Percentiles rank a stretch among this genome's conserved stretches.
phyloP scores from a whole-genome alignment of 2,329 filamentous ascomycete species.

The Colletotrichum tanaceti region DNA sequence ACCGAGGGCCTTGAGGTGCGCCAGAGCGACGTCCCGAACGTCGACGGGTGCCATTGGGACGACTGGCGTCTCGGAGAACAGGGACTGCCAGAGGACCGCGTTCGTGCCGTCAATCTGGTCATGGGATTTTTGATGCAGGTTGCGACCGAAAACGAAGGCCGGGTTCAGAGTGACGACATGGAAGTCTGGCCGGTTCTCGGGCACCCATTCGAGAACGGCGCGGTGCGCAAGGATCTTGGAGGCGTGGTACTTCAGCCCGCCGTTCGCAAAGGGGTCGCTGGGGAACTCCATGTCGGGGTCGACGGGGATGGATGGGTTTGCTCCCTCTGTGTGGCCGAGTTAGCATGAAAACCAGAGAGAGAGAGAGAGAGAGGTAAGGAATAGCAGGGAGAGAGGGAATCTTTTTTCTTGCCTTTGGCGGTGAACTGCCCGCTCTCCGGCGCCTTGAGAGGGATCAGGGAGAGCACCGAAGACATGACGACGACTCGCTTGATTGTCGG shows the following conservation, averaged over 20 bases:
- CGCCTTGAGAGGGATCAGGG: background rate
- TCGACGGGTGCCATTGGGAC: slow-evolving; percentile 1
- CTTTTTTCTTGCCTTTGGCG: background rate
- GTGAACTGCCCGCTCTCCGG: background rate
- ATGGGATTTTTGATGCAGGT: slow-evolving; percentile 8
- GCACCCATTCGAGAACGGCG: slow-evolving; percentile 11
- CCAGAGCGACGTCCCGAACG: slow-evolving; percentile 25
- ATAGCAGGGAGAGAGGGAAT: accelerated
- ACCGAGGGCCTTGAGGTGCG: background rate
- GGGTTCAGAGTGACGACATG: slow-evolving; percentile 23
- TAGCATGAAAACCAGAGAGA: background rate
- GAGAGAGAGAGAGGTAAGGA: too few relatives aligned
- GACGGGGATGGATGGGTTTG: background rate
- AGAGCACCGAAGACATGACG: slow-evolving; percentile 14
- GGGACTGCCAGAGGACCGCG: background rate
- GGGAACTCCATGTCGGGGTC: slow-evolving; percentile 17
- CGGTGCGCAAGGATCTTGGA: slow-evolving; percentile 33
- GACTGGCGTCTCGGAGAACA: background rate
- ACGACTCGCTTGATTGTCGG: slow-evolving; percentile 7
- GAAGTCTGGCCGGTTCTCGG: slow-evolving; percentile 2
- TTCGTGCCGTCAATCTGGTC: slow-evolving; percentile 12
- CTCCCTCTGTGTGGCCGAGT: background rate
- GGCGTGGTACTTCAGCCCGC: slow-evolving; percentile 9
- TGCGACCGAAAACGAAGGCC: slow-evolving; percentile 8
- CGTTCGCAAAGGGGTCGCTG: background rate